A percentile compares a stretch with the other conserved stretches of the same genome.
Evolutionary conservation across 495 filamentous ascomycete genomes (phyloP).

Genomic region (Daldinia decipiens): DNA sequence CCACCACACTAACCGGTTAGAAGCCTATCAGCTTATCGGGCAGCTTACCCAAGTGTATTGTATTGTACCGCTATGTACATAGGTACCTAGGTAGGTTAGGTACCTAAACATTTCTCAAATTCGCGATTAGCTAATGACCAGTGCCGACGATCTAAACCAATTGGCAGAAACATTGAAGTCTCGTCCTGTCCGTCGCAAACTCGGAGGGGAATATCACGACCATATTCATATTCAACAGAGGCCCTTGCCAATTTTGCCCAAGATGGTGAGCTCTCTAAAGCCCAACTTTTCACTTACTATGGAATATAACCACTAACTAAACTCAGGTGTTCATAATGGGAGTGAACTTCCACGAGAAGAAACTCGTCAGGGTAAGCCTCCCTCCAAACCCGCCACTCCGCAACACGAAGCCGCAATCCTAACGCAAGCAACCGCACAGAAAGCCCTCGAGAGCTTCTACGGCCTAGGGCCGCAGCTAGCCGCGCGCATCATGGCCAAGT

Average conservation of each 20-base stretch:
- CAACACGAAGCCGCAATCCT: slow-evolving; percentile 2
- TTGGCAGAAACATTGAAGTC: slow-evolving; percentile 5
- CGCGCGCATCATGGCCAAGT: slow-evolving; percentile 80
- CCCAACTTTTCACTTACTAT: neutral
- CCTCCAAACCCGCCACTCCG: neutral
- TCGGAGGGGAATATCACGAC: slow-evolving; percentile 17
- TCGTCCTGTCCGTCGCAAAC: slow-evolving; percentile 9
- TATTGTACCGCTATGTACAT: too few species aligned
- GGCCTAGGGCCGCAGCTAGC: slow-evolving; percentile 80
- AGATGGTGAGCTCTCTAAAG: slow-evolving; percentile 27
- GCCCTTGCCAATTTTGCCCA: slow-evolving; percentile 21
- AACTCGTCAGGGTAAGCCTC: slow-evolving; percentile 76
- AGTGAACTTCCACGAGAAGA: slow-evolving; percentile 82
- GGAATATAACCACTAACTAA: slow-evolving; percentile 12
- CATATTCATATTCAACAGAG: slow-evolving; percentile 9
- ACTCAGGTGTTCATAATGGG: slow-evolving; percentile 85
- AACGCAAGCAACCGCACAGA: slow-evolving; percentile 59
- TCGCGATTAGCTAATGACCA: slow-evolving; percentile 18
- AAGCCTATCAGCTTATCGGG: slow-evolving; percentile 33
- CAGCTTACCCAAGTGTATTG: too few species aligned
- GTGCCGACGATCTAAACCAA: slow-evolving; percentile 9
- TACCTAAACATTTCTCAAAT: neutral
- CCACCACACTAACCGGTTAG: slow-evolving; percentile 26
- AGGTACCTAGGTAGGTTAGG: too few species aligned
- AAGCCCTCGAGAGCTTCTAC: slow-evolving; percentile 88